Evolutionary conservation across 495 filamentous ascomycete genomes (phyloP).

Genomic region (Mytilinidion resinicola): DNA sequence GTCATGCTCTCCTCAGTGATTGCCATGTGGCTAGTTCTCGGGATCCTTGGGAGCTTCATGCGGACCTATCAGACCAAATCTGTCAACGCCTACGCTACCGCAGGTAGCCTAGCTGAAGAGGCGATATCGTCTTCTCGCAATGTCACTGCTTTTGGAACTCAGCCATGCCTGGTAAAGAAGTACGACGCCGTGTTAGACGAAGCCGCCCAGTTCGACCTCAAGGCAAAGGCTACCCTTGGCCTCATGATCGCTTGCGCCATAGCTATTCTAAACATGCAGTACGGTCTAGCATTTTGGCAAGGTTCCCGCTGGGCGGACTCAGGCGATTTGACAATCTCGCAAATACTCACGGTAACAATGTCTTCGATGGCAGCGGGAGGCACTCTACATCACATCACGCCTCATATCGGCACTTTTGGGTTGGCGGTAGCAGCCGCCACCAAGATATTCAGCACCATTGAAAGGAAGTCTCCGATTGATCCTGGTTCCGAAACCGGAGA

Average conservation of each 20-base stretch:
- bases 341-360: slow-evolving; percentile 76
- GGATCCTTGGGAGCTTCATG: slow-evolving; percentile 62
- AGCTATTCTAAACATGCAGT: slow-evolving; percentile 76
- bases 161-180: slow-evolving; percentile 77
- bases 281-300: slow-evolving; percentile 87
- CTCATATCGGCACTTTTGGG: slow-evolving; percentile 77
- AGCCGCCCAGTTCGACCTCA: slow-evolving; percentile 73
- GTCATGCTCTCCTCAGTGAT: slow-evolving; percentile 74
- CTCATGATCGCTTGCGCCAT: slow-evolving; percentile 81
- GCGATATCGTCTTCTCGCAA: slow-evolving; percentile 91
- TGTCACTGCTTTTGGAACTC: slow-evolving; percentile 86
- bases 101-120: slow-evolving; percentile 88
- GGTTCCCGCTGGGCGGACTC: slow-evolving; percentile 71
- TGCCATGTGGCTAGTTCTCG: slow-evolving; percentile 69
- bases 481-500: slow-evolving; percentile 64
- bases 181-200: slow-evolving; percentile 68
- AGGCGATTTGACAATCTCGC: slow-evolving; percentile 50
- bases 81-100: slow-evolving; percentile 69
- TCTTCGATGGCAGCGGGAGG: slow-evolving; percentile 88
- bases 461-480: slow-evolving; percentile 81
- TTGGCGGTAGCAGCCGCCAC: slow-evolving; percentile 73
- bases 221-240: slow-evolving; percentile 60
- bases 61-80: slow-evolving; percentile 72
- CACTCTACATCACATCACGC: slow-evolving; percentile 80
- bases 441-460: slow-evolving; percentile 91